Percentiles rank a stretch among this genome's conserved stretches.
Conservation (phyloP, 352 stramenopile genomes). For the Globisporangium emineosum region DNA sequence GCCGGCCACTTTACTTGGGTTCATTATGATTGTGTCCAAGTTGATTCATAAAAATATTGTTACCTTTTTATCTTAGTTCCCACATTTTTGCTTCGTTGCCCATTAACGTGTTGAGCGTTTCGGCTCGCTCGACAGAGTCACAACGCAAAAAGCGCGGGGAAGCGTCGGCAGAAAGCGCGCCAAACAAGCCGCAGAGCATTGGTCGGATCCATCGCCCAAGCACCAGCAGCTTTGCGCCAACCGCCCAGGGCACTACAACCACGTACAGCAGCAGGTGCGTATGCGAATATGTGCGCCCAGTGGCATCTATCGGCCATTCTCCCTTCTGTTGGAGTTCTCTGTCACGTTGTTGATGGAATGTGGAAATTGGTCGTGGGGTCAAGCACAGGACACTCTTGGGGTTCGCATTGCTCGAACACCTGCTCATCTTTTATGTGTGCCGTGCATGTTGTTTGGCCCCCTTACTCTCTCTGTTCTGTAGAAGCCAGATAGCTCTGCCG, state of each 20-base stretch:
- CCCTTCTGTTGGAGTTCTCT: not conserved
- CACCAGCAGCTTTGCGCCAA: not conserved
- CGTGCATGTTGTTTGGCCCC: not conserved
- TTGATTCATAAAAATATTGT: too few species aligned
- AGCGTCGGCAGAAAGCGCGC: constrained; percentile 6
- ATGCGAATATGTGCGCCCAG: not conserved
- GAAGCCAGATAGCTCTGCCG: not conserved
- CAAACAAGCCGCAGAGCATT: not conserved
- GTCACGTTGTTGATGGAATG: constrained; percentile 5
- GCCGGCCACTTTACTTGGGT: too few species aligned
- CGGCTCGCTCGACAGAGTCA: constrained; percentile 2
- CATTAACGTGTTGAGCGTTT: constrained; percentile 1
- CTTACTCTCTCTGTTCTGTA: not conserved
- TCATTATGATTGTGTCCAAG: too few species aligned
- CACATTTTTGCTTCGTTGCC: not conserved
- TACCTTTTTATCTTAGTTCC: too few species aligned
- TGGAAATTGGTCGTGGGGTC: constrained; percentile 6
- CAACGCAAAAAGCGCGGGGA: constrained; percentile 10
- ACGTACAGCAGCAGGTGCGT: not conserved
- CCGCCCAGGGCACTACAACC: not conserved
- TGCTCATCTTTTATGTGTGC: not conserved
- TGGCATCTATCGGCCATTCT: not conserved
- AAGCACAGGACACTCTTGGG: not conserved
- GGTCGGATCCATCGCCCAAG: not conserved
- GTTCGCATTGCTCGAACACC: not conserved